Percentiles rank a stretch among this genome's conserved stretches.
phyloP scores from a whole-genome alignment of 2,329 filamentous ascomycete species.

The Fusarium sambucinum region DNA sequence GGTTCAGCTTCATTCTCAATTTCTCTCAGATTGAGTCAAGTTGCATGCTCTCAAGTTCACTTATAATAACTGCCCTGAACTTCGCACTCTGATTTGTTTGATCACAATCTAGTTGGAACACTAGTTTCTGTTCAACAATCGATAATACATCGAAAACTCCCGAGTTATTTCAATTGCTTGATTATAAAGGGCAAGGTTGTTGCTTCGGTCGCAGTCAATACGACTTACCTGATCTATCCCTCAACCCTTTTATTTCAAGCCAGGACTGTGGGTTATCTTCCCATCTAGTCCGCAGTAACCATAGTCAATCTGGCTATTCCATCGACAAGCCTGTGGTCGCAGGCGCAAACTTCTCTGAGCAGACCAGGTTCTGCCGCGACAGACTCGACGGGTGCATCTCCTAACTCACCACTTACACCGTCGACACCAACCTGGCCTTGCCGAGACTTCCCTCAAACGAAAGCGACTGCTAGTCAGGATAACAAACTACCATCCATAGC shows the following conservation, averaged over 20 bases:
- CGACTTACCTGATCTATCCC: slow-evolving; percentile 12
- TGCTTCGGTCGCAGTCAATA: slow-evolving; percentile 9
- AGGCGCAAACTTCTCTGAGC: slow-evolving; percentile 50
- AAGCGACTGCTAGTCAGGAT: slow-evolving; percentile 41
- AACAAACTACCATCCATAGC: slow-evolving; percentile 39
- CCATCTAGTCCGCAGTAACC: slow-evolving; percentile 50
- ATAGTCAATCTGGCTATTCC: slow-evolving; percentile 52
- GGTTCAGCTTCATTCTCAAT: slow-evolving; percentile 38
- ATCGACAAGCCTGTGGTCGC: slow-evolving; percentile 52
- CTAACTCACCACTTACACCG: slow-evolving; percentile 54
- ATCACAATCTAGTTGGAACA: slow-evolving; percentile 31
- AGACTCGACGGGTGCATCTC: slow-evolving; percentile 52
- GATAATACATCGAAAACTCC: slow-evolving; percentile 17
- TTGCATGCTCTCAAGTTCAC: slow-evolving; percentile 10
- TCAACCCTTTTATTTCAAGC: slow-evolving; percentile 27
- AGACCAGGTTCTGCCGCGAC: slow-evolving; percentile 51
- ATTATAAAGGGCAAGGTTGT: slow-evolving; percentile 11
- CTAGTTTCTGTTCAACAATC: slow-evolving; percentile 30
- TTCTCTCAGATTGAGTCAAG: slow-evolving; percentile 34
- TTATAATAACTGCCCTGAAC: slow-evolving; percentile 6
- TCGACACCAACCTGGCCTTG: slow-evolving; percentile 51
- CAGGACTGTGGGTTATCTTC: slow-evolving; percentile 53
- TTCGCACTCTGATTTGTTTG: slow-evolving; percentile 29
- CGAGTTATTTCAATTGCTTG: slow-evolving; percentile 15
- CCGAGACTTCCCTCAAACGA: slow-evolving; percentile 39